Conservation (phyloP, 75 land plant genomes). For the Cryptomeria japonica region DNA sequence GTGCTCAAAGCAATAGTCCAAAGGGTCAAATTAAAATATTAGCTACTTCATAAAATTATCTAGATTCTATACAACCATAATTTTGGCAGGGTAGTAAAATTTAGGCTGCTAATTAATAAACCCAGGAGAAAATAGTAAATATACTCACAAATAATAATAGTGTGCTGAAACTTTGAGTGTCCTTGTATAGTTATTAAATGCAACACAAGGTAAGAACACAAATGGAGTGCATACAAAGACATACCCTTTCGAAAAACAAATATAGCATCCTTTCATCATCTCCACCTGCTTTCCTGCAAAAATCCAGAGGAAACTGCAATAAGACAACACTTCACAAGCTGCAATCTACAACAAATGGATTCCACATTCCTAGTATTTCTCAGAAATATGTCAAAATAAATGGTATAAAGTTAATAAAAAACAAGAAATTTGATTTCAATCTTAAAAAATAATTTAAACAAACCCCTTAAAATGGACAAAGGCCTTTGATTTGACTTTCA, state of each 20-base stretch:
- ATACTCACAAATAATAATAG: background rate
- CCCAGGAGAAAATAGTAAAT: background rate
- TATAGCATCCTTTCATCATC: too few relatives aligned
- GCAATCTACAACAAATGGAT: background rate
- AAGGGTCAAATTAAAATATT: background rate
- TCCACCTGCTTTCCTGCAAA: constrained; percentile 19
- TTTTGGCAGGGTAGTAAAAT: background rate
- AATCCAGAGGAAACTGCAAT: background rate
- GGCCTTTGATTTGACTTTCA: background rate
- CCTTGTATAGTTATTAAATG: background rate
- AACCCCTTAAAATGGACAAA: background rate
- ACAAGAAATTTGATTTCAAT: background rate
- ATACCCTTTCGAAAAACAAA: constrained; percentile 69
- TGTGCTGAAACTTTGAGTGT: background rate
- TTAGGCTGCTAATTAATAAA: background rate
- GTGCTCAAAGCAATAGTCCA: background rate
- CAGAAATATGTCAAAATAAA: background rate
- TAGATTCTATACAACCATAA: background rate
- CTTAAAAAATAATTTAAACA: background rate
- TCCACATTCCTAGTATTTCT: background rate
- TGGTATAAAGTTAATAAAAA: background rate
- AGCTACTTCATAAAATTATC: background rate
- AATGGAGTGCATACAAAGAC: background rate
- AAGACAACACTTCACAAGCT: background rate
- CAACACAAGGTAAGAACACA: background rate